Evolutionary conservation across 2,329 filamentous ascomycete species (phyloP).

Genomic region (Leptographium flavum): DNA sequence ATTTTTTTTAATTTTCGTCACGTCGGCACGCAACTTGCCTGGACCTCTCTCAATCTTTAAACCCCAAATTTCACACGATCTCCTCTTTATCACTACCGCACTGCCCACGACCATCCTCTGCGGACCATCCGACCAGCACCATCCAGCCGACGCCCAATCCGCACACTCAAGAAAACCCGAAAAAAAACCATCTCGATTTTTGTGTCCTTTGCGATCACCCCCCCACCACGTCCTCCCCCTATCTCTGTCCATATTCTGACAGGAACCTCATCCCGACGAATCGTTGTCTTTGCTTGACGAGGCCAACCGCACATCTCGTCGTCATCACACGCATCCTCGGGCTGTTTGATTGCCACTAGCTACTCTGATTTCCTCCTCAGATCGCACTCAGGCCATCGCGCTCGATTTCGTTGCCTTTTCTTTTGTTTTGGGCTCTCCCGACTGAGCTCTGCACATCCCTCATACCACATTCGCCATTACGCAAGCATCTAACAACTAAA

Average conservation of each 20-base stretch:
- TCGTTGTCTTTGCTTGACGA: background rate
- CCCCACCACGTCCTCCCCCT: background rate
- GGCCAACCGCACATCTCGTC: background rate
- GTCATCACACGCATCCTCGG: background rate
- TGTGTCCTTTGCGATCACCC: background rate
- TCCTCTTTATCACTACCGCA: background rate
- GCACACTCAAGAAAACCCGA: background rate
- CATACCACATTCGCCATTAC: background rate
- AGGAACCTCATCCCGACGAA: background rate
- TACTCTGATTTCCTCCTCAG: background rate
- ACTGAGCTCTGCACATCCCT: background rate
- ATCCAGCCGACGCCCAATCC: background rate
- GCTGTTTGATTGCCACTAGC: background rate
- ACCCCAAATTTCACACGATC: background rate
- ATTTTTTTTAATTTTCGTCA: slow-evolving; percentile 1
- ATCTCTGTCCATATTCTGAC: background rate
- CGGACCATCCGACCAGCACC: background rate
- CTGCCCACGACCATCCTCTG: background rate
- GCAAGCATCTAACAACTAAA: too few relatives aligned
- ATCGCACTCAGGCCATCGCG: background rate
- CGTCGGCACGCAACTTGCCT: background rate
- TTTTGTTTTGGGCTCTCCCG: background rate
- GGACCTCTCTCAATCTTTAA: background rate
- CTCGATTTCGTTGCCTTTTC: background rate
- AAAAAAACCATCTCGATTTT: background rate